Percentiles rank a stretch among this genome's conserved stretches.
Evolutionary conservation across 108 stramenopile species (phyloP).

Genomic region (Parmales sp.): DNA sequence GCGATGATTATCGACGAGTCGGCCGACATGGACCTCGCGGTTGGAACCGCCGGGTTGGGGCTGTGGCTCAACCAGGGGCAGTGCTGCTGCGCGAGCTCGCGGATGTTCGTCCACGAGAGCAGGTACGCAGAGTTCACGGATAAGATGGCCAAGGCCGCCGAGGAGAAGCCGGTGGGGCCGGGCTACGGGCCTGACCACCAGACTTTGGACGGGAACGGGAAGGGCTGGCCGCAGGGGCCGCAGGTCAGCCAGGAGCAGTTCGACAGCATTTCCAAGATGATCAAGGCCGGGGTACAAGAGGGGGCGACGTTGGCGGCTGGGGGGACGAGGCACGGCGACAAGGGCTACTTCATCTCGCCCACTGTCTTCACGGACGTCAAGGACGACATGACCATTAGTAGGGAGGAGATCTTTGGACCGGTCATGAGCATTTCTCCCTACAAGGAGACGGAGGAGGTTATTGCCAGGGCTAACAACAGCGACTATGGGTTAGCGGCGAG

Average conservation of each 20-base stretch:
- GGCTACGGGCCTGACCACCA: too few relatives aligned
- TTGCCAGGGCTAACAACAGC: constrained; percentile 49
- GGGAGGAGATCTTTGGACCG: constrained; percentile 57
- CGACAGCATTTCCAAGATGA: background rate
- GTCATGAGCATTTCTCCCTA: constrained; percentile 21
- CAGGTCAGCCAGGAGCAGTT: background rate
- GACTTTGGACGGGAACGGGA: background rate
- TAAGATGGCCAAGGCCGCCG: constrained; percentile 1
- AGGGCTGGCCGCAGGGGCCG: background rate
- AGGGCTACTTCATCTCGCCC: constrained; percentile 33
- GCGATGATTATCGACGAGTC: constrained; percentile 30
- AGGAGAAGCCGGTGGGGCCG: background rate
- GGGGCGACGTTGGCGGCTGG: constrained; percentile 36
- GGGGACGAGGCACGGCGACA: constrained; percentile 17
- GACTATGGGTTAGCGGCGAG: constrained; percentile 66
- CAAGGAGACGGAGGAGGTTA: background rate
- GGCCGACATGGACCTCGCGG: constrained; percentile 30
- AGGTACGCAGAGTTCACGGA: constrained; percentile 37
- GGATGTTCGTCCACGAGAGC: constrained; percentile 50
- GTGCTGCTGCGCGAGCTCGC: constrained; percentile 64
- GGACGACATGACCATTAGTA: constrained; percentile 35
- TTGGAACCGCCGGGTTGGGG: constrained; percentile 38
- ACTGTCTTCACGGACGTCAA: constrained; percentile 20
- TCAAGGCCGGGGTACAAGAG: constrained; percentile 13
- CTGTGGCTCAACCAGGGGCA: constrained; percentile 63